Evolutionary conservation across 2,329 filamentous ascomycete genomes (phyloP).

Genomic region (Trichoderma lentiforme): DNA sequence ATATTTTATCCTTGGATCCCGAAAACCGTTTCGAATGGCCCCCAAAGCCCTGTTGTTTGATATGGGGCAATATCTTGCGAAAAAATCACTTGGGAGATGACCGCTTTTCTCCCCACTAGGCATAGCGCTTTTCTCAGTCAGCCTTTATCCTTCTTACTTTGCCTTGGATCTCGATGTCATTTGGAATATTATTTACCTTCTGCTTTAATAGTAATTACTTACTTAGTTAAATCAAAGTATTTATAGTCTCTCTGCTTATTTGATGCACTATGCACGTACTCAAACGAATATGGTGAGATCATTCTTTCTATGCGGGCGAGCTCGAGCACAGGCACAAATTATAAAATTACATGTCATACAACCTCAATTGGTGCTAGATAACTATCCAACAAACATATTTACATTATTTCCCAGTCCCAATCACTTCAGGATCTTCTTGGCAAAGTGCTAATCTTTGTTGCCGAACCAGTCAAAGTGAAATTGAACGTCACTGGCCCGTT

Average conservation of each 20-base stretch:
- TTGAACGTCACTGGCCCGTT: background rate
- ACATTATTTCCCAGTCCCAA: background rate
- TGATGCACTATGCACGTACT: background rate
- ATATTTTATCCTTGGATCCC: background rate
- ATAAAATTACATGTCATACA: background rate
- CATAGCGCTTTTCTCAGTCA: background rate
- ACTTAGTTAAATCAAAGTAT: background rate
- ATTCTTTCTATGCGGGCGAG: background rate
- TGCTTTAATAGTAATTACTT: background rate
- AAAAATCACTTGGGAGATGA: background rate
- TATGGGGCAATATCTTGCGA: background rate
- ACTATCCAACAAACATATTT: background rate
- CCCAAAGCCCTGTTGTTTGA: background rate
- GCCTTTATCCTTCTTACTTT: background rate
- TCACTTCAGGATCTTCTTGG: background rate
- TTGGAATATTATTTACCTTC: background rate
- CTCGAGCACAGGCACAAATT: background rate
- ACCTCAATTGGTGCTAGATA: background rate
- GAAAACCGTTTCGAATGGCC: background rate
- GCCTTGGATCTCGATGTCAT: background rate
- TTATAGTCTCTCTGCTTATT: background rate
- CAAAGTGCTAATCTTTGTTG: conserved; percentile 17
- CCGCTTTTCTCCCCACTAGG: background rate
- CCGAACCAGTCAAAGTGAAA: conserved; percentile 16
- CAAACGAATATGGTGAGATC: background rate